A percentile compares a stretch with the other conserved stretches of the same genome.
phyloP scores from a whole-genome alignment of 83 land plant species.

The Thuja plicata region DNA sequence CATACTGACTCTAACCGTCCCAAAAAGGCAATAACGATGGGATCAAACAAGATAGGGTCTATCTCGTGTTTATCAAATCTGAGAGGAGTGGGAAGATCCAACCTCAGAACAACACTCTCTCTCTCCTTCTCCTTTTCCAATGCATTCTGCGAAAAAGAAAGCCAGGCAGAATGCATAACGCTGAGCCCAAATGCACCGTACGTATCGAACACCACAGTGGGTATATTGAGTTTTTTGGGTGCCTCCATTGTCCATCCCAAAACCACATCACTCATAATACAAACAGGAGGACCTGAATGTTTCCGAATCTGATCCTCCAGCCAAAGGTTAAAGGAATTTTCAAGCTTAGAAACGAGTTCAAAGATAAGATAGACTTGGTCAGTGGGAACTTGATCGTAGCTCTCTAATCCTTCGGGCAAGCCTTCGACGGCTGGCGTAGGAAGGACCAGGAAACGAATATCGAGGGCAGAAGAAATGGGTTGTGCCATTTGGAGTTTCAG shows the following conservation, averaged over 20 bases:
- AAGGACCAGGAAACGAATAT: constrained; percentile 21
- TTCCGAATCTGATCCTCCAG: background rate
- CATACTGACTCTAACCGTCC: too few species aligned
- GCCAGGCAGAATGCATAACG: too few species aligned
- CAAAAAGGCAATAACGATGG: too few species aligned
- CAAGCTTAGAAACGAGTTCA: background rate
- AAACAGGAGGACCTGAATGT: constrained; percentile 6
- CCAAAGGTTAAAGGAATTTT: background rate
- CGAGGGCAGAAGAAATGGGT: constrained; percentile 8
- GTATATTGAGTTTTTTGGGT: too few species aligned
- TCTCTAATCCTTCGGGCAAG: constrained; percentile 47
- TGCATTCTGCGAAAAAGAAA: too few species aligned
- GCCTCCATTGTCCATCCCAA: constrained; percentile 25
- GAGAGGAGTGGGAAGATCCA: background rate
- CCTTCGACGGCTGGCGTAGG: constrained; percentile 20
- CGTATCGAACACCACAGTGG: too few species aligned
- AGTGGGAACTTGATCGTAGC: constrained; percentile 29
- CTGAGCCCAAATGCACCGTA: too few species aligned
- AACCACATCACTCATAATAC: constrained; percentile 35
- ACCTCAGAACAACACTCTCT: background rate
- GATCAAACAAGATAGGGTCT: background rate
- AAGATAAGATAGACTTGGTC: background rate
- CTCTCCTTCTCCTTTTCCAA: too few species aligned
- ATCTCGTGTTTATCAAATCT: background rate
- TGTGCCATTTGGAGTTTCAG: constrained; percentile 15